phyloP scores from a whole-genome alignment of 805 yeast species.

The Candida parachauliodes region DNA sequence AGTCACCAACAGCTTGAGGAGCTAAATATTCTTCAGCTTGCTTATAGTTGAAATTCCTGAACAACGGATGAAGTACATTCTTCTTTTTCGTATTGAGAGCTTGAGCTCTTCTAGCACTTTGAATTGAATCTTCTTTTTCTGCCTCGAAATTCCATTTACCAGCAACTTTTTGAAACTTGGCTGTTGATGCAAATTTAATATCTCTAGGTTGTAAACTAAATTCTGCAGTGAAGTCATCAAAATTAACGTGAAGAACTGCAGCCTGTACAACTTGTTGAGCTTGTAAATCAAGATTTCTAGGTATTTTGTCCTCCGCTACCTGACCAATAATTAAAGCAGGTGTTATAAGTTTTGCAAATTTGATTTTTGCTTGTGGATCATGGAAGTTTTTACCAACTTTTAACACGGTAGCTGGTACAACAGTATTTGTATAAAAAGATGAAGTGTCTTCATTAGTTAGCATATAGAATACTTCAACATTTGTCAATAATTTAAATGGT shows the following conservation, averaged over 20 bases:
- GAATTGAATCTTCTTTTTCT: slow-evolving; percentile 61
- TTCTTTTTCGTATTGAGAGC: slow-evolving; percentile 68
- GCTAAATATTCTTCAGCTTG: slow-evolving; percentile 95
- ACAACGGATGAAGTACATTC: slow-evolving; percentile 87
- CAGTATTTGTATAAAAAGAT: slow-evolving; percentile 61
- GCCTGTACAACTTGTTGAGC: slow-evolving; percentile 86
- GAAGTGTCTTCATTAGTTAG: slow-evolving; percentile 82
- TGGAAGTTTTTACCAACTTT: slow-evolving; percentile 66
- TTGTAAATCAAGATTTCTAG: slow-evolving; percentile 40
- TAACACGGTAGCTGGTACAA: slow-evolving; percentile 72
- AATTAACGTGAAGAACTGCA: slow-evolving; percentile 65
- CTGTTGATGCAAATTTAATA: slow-evolving; percentile 49
- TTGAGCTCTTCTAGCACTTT: slow-evolving; percentile 57
- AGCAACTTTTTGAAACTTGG: slow-evolving; percentile 49
- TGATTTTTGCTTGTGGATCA: slow-evolving; percentile 44
- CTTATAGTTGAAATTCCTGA: slow-evolving; percentile 71
- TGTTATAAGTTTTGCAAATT: slow-evolving; percentile 38
- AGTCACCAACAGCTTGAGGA: slow-evolving; percentile 83
- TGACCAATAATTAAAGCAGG: slow-evolving; percentile 41
- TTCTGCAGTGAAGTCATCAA: slow-evolving; percentile 69
- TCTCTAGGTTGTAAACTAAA: slow-evolving; percentile 69
- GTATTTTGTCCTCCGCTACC: slow-evolving; percentile 44
- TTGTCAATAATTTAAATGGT: slow-evolving; percentile 60
- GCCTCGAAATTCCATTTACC: slow-evolving; percentile 78
- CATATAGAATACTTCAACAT: slow-evolving; percentile 77